A percentile compares a stretch with the other conserved stretches of the same genome.
Conservation (phyloP, 2,329 filamentous ascomycete species). For the Beauveria caledonica region DNA sequence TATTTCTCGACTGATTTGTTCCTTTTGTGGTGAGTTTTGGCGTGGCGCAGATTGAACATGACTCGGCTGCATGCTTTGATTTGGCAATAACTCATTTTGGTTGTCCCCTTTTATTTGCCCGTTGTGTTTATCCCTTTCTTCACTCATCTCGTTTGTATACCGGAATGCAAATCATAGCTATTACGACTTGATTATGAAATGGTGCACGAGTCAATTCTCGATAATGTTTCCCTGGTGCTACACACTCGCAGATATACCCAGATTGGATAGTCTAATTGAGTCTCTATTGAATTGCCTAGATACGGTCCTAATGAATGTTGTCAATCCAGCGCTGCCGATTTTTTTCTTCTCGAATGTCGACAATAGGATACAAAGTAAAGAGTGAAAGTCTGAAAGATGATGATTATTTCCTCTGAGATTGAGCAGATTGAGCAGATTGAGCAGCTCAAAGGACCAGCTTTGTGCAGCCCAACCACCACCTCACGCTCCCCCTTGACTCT, state of each 20-base stretch:
- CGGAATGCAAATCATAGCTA: not conserved
- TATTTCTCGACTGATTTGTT: not conserved
- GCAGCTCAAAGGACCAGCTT: not conserved
- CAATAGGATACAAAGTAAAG: not conserved
- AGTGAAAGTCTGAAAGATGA: not conserved
- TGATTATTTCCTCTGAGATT: not conserved
- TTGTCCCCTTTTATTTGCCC: not conserved
- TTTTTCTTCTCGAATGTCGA: not conserved
- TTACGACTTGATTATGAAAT: not conserved
- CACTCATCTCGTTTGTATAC: not conserved
- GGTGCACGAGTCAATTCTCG: not conserved
- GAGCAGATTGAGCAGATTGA: not conserved
- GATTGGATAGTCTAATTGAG: conserved; percentile 6
- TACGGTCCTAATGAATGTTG: not conserved
- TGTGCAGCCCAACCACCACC: not conserved
- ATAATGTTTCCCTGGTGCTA: not conserved
- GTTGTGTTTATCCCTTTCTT: not conserved
- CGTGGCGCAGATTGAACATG: not conserved
- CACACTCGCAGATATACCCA: conserved; percentile 1
- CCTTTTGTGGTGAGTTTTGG: not conserved
- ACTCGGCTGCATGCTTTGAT: not conserved
- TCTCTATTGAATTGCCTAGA: not conserved
- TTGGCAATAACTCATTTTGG: not conserved
- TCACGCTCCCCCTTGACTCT: not conserved
- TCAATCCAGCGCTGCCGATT: not conserved